phyloP scores from a whole-genome alignment of 768 basidiomycete species.

The Amanita thiersii region DNA sequence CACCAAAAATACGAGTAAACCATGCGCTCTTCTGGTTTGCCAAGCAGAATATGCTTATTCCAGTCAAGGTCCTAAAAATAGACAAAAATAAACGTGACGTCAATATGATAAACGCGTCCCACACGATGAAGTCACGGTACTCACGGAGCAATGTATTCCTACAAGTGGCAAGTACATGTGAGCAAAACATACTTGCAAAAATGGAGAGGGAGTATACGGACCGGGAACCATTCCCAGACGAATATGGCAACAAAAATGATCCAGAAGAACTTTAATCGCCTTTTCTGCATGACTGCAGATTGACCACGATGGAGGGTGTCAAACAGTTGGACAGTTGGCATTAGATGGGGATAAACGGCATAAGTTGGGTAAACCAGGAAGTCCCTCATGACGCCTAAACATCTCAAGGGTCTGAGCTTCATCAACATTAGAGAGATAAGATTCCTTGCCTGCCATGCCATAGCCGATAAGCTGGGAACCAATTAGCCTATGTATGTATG shows the following conservation, averaged over 20 bases:
- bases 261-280: constrained; percentile 55
- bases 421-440: constrained; percentile 10
- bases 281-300: constrained; percentile 34
- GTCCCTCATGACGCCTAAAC: constrained; percentile 31
- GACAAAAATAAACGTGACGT: constrained; percentile 5
- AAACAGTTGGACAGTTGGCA: constrained; percentile 29
- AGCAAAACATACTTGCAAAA: no score
- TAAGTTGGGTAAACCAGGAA: constrained; percentile 48
- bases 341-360: constrained; percentile 32
- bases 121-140: no score
- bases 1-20: constrained; percentile 50
- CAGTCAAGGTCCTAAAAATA: constrained; percentile 37
- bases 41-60: constrained; percentile 53
- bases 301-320: constrained; percentile 38
- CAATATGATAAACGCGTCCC: no score
- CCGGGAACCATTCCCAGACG: constrained; percentile 49
- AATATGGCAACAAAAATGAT: constrained; percentile 43
- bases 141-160: constrained; percentile 37
- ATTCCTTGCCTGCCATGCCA: constrained; percentile 25
- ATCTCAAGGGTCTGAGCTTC: not conserved
- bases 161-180: no score
- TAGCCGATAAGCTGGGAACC: constrained; percentile 33
- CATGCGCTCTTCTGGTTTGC: constrained; percentile 38
- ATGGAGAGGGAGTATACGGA: no score
- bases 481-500: constrained; percentile 6